phyloP scores from a whole-genome alignment of 2,329 filamentous ascomycete genomes.

The Sphaerulina vaccinii region DNA sequence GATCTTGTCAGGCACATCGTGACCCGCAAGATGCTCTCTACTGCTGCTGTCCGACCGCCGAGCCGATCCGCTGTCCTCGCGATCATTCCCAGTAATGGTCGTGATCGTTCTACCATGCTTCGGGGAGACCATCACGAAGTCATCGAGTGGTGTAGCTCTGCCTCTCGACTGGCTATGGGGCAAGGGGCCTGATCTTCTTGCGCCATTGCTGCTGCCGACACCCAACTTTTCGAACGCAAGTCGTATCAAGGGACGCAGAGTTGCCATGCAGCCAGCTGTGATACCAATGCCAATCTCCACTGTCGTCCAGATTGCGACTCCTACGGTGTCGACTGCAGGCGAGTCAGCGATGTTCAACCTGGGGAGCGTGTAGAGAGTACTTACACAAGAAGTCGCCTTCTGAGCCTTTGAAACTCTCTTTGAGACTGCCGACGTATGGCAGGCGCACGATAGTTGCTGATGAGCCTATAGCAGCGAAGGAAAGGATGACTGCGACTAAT shows the following conservation, averaged over 20 bases:
- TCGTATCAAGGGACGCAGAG: constrained; percentile 50
- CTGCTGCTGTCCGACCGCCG: constrained; percentile 21
- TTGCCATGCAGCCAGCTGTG: constrained; percentile 49
- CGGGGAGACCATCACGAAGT: constrained; percentile 20
- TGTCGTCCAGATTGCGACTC: constrained; percentile 39
- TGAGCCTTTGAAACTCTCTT: constrained; percentile 33
- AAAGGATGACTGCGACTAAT: constrained; percentile 41
- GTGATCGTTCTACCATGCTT: constrained; percentile 21
- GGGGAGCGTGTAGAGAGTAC: background rate
- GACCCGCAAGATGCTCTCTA: constrained; percentile 20
- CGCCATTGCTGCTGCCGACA: constrained; percentile 16
- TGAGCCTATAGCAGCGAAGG: constrained; percentile 51
- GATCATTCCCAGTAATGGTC: constrained; percentile 25
- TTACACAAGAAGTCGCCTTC: constrained; percentile 46
- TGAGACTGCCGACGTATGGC: constrained; percentile 42
- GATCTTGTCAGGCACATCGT: constrained; percentile 14
- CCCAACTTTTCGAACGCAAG: constrained; percentile 21
- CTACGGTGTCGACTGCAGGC: constrained; percentile 41
- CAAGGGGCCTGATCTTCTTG: constrained; percentile 3
- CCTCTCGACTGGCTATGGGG: constrained; percentile 8
- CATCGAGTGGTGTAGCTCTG: constrained; percentile 16
- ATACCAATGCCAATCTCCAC: constrained; percentile 38
- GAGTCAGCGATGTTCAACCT: background rate
- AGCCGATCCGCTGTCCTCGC: constrained; percentile 1
- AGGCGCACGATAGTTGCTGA: constrained; percentile 51